These are phyloP conservation scores for Cytospora paraplurivora DNA, from an alignment of 2,329 filamentous ascomycete species.

Conservation along the genomic window DNA sequence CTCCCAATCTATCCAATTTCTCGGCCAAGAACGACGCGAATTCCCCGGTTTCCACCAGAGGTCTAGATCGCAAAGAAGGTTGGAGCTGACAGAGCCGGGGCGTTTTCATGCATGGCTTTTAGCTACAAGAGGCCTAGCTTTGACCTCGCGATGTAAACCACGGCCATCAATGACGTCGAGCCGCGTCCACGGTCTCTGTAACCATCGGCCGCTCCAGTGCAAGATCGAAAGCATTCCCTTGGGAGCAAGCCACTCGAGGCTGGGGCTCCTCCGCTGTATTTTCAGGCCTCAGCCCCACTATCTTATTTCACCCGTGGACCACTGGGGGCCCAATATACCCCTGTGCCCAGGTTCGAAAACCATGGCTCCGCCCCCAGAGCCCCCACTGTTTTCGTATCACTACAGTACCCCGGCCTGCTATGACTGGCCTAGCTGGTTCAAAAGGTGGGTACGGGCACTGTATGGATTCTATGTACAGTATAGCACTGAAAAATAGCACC, in stretches of 20 bases:
- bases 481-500: background rate
- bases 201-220: conserved; percentile 23
- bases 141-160: background rate
- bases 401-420: conserved; percentile 1
- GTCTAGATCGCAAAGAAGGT: background rate
- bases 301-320: background rate
- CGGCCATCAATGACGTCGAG: conserved; percentile 27
- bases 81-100: conserved; percentile 16
- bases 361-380: conserved; percentile 16
- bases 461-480: conserved; percentile 17
- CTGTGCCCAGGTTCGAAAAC: background rate
- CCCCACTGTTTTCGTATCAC: background rate
- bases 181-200: conserved; percentile 17
- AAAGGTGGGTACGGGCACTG: conserved; percentile 12
- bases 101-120: conserved; percentile 10
- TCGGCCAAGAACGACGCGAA: background rate
- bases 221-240: conserved; percentile 14
- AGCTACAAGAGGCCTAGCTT: conserved; percentile 10
- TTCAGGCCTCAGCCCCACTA: conserved; percentile 5
- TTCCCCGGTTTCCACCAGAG: background rate
- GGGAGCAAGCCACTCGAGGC: background rate
- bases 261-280: background rate
- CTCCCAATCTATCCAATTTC: background rate
- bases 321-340: conserved; percentile 6
- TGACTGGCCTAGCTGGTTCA: background rate